Conservation (phyloP, 148 eudicot species). For the Chenopodium quinoa region DNA sequence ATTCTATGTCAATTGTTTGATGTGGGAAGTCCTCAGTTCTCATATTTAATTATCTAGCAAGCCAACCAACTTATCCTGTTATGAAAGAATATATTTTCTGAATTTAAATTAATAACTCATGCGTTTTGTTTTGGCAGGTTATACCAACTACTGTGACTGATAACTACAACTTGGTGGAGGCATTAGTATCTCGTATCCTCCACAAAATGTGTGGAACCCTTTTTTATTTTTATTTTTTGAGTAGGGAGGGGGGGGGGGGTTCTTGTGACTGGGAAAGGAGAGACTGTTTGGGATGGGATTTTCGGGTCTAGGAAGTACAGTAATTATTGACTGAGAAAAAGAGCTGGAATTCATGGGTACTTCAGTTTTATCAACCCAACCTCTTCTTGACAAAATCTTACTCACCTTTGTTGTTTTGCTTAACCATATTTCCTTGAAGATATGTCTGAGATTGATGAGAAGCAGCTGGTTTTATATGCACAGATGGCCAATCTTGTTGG, state of each 20-base stretch:
- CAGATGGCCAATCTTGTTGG: slow-evolving; percentile 95
- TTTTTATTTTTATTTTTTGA: background rate
- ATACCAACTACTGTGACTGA: slow-evolving; percentile 57
- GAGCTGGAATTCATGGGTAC: background rate
- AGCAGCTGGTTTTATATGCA: slow-evolving; percentile 80
- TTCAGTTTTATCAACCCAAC: background rate
- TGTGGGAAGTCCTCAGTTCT: background rate
- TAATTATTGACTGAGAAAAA: background rate
- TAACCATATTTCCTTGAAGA: slow-evolving; percentile 47
- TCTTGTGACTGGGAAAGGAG: background rate
- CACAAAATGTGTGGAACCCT: background rate
- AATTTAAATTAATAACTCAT: background rate
- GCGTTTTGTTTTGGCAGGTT: slow-evolving; percentile 37
- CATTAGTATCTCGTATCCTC: slow-evolving; percentile 94
- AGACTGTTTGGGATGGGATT: background rate
- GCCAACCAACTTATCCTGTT: background rate
- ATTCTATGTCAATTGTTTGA: background rate
- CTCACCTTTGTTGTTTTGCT: slow-evolving; percentile 24
- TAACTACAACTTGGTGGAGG: slow-evolving; percentile 69
- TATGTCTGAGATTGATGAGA: slow-evolving; percentile 70
- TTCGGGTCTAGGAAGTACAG: background rate
- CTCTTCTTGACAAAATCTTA: background rate
- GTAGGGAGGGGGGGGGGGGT: background rate
- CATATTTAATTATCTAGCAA: background rate
- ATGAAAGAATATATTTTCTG: background rate